Evolutionary conservation across 129 eudicot species (phyloP).

Genomic region (Smallanthus sonchifolius): DNA sequence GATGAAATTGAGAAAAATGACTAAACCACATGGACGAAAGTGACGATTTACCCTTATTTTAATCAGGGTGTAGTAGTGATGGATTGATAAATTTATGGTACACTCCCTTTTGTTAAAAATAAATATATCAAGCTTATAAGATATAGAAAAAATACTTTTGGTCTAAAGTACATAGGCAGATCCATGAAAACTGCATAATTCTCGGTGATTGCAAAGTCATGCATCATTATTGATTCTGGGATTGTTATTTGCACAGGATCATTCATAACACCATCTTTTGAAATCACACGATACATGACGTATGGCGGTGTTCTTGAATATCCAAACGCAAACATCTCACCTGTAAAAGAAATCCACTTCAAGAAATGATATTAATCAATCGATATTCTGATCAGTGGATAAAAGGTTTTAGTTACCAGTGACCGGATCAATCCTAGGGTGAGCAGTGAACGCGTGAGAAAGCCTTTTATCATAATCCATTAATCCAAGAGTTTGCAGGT

Average conservation of each 20-base stretch:
- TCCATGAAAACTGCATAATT: slow-evolving; percentile 93
- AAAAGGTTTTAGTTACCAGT: slow-evolving; percentile 54
- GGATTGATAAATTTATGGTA: too few relatives aligned
- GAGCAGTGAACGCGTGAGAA: slow-evolving; percentile 86
- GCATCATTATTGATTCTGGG: slow-evolving; percentile 76
- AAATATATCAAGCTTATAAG: too few relatives aligned
- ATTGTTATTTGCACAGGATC: slow-evolving; percentile 95
- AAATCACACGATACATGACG: slow-evolving; percentile 74
- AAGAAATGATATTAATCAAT: background rate
- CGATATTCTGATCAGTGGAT: background rate
- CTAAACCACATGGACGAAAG: too few relatives aligned
- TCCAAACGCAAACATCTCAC: slow-evolving; percentile 98
- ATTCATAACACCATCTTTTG: slow-evolving; percentile 80
- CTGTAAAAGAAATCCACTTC: slow-evolving; percentile 33
- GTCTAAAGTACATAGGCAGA: slow-evolving; percentile 72
- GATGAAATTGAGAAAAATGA: too few relatives aligned
- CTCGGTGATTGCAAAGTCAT: slow-evolving; percentile 94
- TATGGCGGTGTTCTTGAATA: slow-evolving; percentile 68
- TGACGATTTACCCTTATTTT: too few relatives aligned
- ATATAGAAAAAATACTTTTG: too few relatives aligned
- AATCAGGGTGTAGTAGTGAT: too few relatives aligned
- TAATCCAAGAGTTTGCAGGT: slow-evolving; percentile 86
- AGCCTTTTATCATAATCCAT: slow-evolving; percentile 91
- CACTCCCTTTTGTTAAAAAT: too few relatives aligned
- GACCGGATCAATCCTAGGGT: slow-evolving; percentile 90